These are phyloP conservation scores for Micractinium conductrix DNA, from an alignment of 139 green algal species.

Conservation along the genomic window DNA sequence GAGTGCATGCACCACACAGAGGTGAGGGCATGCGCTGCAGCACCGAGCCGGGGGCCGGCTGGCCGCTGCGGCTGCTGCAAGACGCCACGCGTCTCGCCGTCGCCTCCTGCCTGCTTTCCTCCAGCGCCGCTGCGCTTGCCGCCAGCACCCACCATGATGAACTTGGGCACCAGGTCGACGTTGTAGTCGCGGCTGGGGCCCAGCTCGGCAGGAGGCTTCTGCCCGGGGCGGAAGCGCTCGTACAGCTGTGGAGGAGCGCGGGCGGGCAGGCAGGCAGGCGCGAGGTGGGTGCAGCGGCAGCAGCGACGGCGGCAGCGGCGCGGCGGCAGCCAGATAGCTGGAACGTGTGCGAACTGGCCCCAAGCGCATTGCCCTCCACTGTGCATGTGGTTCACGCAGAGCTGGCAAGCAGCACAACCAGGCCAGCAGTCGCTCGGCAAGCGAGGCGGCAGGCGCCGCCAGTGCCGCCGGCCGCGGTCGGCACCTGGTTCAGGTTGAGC, in stretches of 20 bases:
- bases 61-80: too few relatives aligned
- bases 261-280: not conserved
- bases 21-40: too few relatives aligned
- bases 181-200: conserved; percentile 96
- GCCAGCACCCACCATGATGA: conserved; percentile 90
- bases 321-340: not conserved
- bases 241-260: conserved; percentile 75
- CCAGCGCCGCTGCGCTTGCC: too few relatives aligned
- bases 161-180: conserved; percentile 98
- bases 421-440: not conserved
- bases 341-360: not conserved
- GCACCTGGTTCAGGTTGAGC: conserved; percentile 93
- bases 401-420: too few relatives aligned
- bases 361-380: not conserved
- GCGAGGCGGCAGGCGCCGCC: not conserved
- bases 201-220: conserved; percentile 69
- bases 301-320: not conserved
- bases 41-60: too few relatives aligned
- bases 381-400: not conserved
- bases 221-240: conserved; percentile 86
- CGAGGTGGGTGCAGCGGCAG: not conserved
- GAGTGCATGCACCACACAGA: too few relatives aligned
- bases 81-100: too few relatives aligned
- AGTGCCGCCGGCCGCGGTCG: not conserved
- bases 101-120: too few relatives aligned